Evolutionary conservation across 495 filamentous ascomycete species (phyloP).

Genomic region (Tetracladium setigerum): DNA sequence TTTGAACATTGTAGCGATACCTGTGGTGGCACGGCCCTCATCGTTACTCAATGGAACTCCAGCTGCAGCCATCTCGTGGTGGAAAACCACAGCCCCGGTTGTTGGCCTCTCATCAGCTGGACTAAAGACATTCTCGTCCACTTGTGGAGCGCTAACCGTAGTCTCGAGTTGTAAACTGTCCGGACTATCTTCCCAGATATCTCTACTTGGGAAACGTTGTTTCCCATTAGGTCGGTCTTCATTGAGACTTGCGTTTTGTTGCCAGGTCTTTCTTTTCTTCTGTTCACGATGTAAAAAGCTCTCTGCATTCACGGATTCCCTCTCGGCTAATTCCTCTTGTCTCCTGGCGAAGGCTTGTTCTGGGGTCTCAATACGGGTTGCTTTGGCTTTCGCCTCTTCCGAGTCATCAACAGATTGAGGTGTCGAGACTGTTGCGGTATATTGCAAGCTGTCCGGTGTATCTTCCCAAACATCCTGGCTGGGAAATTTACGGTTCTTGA

Average conservation of each 20-base stretch:
- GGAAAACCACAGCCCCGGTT: conserved; percentile 15
- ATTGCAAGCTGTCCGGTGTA: conserved; percentile 77
- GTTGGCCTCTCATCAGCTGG: conserved; percentile 22
- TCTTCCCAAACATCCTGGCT: conserved; percentile 97
- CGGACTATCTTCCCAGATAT: conserved; percentile 95
- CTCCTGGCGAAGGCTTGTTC: conserved; percentile 45
- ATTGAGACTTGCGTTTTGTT: conserved; percentile 25
- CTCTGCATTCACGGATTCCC: conserved; percentile 31
- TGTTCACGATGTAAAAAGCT: conserved; percentile 37
- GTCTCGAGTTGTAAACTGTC: conserved; percentile 76
- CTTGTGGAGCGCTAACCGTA: conserved; percentile 61
- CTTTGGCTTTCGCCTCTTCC: conserved; percentile 39
- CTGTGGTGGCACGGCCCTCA: conserved; percentile 25
- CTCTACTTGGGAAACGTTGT: conserved; percentile 83
- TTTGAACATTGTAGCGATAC: conserved; percentile 23
- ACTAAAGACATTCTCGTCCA: conserved; percentile 29
- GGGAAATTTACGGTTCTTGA: conserved; percentile 71
- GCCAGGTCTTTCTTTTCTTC: conserved; percentile 29
- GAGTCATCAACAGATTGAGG: conserved; percentile 57
- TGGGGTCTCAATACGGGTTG: conserved; percentile 36
- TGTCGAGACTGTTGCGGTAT: conserved; percentile 76
- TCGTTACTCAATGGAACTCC: conserved; percentile 13
- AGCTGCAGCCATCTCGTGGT: conserved; percentile 20
- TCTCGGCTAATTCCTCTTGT: conserved; percentile 48
- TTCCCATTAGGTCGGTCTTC: conserved; percentile 46